phyloP scores from a whole-genome alignment of 2,329 filamentous ascomycete species.

The Fusarium oligoseptatum region DNA sequence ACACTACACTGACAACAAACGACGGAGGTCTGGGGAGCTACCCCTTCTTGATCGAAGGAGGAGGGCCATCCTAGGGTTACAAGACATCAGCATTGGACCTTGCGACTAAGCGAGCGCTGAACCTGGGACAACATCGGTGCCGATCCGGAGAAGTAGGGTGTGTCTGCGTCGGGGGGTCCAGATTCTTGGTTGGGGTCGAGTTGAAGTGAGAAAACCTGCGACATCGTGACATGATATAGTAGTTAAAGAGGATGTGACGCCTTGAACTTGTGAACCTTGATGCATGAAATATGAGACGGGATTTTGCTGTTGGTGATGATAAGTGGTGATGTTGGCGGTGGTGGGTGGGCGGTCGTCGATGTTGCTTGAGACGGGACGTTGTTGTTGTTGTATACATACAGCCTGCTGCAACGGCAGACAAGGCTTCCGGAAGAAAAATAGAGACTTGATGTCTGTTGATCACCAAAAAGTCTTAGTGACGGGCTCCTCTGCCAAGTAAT shows the following conservation, averaged over 20 bases:
- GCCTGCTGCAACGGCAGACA: constrained; percentile 11
- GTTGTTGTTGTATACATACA: not conserved
- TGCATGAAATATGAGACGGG: constrained; percentile 34
- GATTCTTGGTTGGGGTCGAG: constrained; percentile 15
- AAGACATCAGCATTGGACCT: constrained; percentile 47
- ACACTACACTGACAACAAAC: constrained; percentile 32
- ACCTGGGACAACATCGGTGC: constrained; percentile 41
- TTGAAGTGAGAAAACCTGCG: constrained; percentile 40
- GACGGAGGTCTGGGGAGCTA: constrained; percentile 35
- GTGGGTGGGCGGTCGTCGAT: constrained; percentile 13
- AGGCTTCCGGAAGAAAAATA: constrained; percentile 30
- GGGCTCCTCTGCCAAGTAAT: constrained; percentile 36
- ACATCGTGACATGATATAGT: constrained; percentile 39
- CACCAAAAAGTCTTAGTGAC: constrained; percentile 46
- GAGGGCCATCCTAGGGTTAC: constrained; percentile 48
- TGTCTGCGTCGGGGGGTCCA: constrained; percentile 24
- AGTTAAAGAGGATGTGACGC: constrained; percentile 42
- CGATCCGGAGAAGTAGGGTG: constrained; percentile 24
- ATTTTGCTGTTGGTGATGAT: constrained; percentile 1
- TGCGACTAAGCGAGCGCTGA: constrained; percentile 47
- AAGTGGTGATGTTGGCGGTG: not conserved
- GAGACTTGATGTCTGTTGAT: constrained; percentile 48
- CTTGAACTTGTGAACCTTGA: constrained; percentile 37
- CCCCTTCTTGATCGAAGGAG: constrained; percentile 33
- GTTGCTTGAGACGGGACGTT: too few species aligned